These are phyloP conservation scores for Pichia cabralensis DNA, from an alignment of 805 yeast species.

Conservation along the genomic window DNA sequence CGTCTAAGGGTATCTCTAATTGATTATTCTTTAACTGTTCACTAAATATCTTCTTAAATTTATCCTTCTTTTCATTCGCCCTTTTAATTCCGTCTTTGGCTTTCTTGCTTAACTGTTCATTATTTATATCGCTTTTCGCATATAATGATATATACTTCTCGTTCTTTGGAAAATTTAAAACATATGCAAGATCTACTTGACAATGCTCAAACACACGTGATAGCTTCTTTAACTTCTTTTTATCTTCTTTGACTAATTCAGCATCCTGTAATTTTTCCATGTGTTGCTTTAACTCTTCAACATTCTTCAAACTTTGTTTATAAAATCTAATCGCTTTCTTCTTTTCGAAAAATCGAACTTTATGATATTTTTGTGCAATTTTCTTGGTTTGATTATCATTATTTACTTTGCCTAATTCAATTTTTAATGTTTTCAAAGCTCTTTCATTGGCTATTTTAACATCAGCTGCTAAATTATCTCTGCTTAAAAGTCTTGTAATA, in stretches of 20 bases:
- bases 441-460: slow-evolving; percentile 39
- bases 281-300: slow-evolving; percentile 17
- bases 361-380: slow-evolving; percentile 68
- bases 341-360: slow-evolving; percentile 85
- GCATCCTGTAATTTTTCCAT: not conserved
- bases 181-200: slow-evolving; percentile 66
- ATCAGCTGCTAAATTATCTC: slow-evolving; percentile 47
- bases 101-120: slow-evolving; percentile 23
- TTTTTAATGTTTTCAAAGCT: slow-evolving; percentile 36
- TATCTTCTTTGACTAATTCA: slow-evolving; percentile 12
- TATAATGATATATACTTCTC: slow-evolving; percentile 74
- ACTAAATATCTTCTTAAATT: slow-evolving; percentile 44
- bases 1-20: slow-evolving; percentile 43
- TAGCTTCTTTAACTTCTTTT: slow-evolving; percentile 26
- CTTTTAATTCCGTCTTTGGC: slow-evolving; percentile 34
- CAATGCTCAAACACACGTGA: slow-evolving; percentile 44
- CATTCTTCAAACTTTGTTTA: slow-evolving; percentile 36
- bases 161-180: slow-evolving; percentile 65
- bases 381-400: slow-evolving; percentile 30
- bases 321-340: slow-evolving; percentile 73
- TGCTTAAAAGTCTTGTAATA: slow-evolving; percentile 55
- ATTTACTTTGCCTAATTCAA: slow-evolving; percentile 35
- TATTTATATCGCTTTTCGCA: slow-evolving; percentile 35
- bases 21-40: slow-evolving; percentile 41
- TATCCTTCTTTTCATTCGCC: slow-evolving; percentile 34